phyloP scores from a whole-genome alignment of 169 alveolate genomes.

The Eimeria sp. region DNA sequence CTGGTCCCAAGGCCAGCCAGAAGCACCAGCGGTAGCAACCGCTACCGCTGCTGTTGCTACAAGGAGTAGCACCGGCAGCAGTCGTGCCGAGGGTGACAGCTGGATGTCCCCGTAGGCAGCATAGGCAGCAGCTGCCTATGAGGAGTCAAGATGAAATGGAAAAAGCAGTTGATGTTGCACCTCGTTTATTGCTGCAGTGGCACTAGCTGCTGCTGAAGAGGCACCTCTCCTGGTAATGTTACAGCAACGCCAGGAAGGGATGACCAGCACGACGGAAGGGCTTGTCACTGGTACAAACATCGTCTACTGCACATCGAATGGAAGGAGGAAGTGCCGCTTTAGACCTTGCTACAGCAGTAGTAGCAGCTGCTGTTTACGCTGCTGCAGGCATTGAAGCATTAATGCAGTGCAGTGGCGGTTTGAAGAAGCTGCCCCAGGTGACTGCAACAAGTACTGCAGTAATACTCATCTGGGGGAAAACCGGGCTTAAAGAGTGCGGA shows the following conservation, averaged over 20 bases:
- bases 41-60: no score
- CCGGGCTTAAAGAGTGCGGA: background rate
- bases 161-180: background rate
- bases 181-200: background rate
- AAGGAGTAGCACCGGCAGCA: no score
- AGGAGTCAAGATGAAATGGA: no score
- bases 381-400: conserved; percentile 11
- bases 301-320: background rate
- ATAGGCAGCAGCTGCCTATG: background rate
- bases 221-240: background rate
- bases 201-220: background rate
- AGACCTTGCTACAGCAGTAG: background rate
- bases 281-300: background rate
- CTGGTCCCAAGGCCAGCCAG: background rate
- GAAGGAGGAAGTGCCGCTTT: background rate
- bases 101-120: background rate
- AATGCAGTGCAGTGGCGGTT: background rate
- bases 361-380: background rate
- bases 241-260: background rate
- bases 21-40: no score
- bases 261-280: background rate
- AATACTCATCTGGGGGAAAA: background rate
- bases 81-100: background rate
- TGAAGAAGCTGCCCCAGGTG: background rate
- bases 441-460: background rate